Conservation (phyloP, 192 early-diverging fungal species). For the Gryganskiella cystojenkinii region DNA sequence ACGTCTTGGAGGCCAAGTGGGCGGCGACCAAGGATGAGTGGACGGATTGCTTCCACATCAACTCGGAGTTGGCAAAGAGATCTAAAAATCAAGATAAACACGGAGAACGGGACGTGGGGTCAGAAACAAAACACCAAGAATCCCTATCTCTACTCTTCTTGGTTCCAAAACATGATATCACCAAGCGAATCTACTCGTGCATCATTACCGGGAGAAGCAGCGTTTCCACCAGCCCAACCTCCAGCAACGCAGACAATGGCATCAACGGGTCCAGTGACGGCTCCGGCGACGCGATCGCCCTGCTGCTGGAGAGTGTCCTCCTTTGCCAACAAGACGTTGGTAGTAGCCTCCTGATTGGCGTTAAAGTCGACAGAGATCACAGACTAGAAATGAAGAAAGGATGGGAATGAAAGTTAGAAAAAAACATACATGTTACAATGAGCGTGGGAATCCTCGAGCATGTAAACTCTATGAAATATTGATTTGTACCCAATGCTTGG, state of each 20-base stretch:
- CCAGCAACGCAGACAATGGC: conserved; percentile 95
- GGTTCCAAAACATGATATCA: conserved; percentile 6
- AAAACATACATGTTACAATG: not conserved
- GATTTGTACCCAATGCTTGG: conserved; percentile 74
- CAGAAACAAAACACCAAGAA: not conserved
- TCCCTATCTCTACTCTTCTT: conserved; percentile 15
- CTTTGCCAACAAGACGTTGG: conserved; percentile 72
- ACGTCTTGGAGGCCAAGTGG: conserved; percentile 74
- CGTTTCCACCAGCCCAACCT: conserved; percentile 95
- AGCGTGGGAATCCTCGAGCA: not conserved
- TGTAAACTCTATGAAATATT: not conserved
- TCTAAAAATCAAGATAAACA: conserved; percentile 36
- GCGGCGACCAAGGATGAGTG: conserved; percentile 87
- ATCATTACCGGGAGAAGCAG: conserved; percentile 64
- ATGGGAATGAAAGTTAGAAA: not conserved
- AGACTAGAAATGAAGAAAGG: conserved; percentile 48
- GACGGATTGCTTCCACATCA: conserved; percentile 87
- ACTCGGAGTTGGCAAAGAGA: conserved; percentile 75
- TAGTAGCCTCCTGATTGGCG: conserved; percentile 76
- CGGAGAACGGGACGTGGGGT: not conserved
- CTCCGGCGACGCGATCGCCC: conserved; percentile 63
- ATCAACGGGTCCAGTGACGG: conserved; percentile 70
- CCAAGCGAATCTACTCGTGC: not conserved
- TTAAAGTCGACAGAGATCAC: conserved; percentile 85
- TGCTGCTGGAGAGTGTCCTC: conserved; percentile 65